These are phyloP conservation scores for Aaosphaeria pasadenensis DNA, from an alignment of 2,329 filamentous ascomycete genomes.

Conservation along the genomic window DNA sequence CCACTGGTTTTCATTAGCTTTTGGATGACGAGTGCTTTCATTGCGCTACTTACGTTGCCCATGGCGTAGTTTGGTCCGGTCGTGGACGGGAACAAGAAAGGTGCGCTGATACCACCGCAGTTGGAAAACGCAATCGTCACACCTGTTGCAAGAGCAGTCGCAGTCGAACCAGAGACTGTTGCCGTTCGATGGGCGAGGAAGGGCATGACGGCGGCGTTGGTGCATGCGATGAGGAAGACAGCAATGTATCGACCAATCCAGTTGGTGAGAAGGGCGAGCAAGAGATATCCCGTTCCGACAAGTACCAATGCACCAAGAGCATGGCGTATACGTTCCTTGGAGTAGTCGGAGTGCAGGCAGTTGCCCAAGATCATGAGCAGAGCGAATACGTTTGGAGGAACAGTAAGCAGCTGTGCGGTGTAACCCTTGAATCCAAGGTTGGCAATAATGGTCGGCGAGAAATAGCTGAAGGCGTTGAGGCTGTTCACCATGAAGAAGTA, in stretches of 20 bases:
- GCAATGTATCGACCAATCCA: constrained; percentile 19
- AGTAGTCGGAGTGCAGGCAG: constrained; percentile 19
- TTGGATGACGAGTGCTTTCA: too few species aligned
- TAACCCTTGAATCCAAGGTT: constrained; percentile 52
- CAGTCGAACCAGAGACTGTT: constrained; percentile 17
- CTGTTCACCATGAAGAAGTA: constrained; percentile 37
- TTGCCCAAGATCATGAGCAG: constrained; percentile 47
- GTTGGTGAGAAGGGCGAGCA: constrained; percentile 14
- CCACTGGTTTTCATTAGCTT: constrained; percentile 5
- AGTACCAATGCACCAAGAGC: constrained; percentile 12
- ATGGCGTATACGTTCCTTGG: constrained; percentile 18
- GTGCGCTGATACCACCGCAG: constrained; percentile 18
- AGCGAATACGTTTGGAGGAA: constrained; percentile 62
- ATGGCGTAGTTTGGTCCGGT: constrained; percentile 17
- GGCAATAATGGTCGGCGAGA: constrained; percentile 63
- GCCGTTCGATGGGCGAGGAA: constrained; percentile 19
- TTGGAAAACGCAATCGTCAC: constrained; percentile 20
- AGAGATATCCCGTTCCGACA: constrained; percentile 16
- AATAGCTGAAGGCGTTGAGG: constrained; percentile 44
- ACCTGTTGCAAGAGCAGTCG: constrained; percentile 18
- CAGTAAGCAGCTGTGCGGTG: constrained; percentile 63
- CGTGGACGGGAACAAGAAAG: constrained; percentile 13
- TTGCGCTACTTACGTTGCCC: constrained; percentile 11
- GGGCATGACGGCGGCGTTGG: constrained; percentile 17
- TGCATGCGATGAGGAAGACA: constrained; percentile 19